Conservation (phyloP, 805 yeast genomes). For the Candida hungchunana region DNA sequence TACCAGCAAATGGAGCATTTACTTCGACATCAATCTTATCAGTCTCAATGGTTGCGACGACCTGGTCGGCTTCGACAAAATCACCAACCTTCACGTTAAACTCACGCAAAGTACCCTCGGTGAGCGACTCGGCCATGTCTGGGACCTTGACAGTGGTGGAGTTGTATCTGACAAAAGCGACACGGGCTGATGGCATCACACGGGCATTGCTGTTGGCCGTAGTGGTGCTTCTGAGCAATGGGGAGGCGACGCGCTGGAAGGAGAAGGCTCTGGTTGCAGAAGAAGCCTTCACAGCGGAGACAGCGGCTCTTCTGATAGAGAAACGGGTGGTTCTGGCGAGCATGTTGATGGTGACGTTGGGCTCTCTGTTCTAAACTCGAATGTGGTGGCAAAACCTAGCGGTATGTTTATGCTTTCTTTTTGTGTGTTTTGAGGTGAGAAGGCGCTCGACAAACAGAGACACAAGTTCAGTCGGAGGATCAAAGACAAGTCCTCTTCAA, state of each 20-base stretch:
- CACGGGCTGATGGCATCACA: slow-evolving; percentile 5
- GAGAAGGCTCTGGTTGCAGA: slow-evolving; percentile 11
- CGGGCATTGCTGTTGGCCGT: not conserved
- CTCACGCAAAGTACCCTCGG: slow-evolving; percentile 88
- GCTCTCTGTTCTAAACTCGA: no score
- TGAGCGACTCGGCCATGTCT: slow-evolving; percentile 97
- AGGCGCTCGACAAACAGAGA: no score
- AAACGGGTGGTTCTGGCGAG: slow-evolving; percentile 14
- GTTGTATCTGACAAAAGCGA: slow-evolving; percentile 27
- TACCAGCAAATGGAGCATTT: slow-evolving; percentile 90
- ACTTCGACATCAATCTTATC: slow-evolving; percentile 98
- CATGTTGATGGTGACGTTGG: slow-evolving; percentile 2
- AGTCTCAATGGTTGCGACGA: slow-evolving; percentile 94
- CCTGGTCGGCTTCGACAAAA: slow-evolving; percentile 79
- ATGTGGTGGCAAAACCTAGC: no score
- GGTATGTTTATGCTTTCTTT: no score
- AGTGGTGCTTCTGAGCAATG: slow-evolving; percentile 1
- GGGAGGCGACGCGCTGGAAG: slow-evolving; percentile 2
- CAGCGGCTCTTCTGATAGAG: slow-evolving; percentile 9
- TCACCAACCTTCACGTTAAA: slow-evolving; percentile 80
- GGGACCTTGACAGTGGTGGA: slow-evolving; percentile 79
- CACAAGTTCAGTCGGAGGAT: no score
- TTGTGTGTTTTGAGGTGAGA: no score
- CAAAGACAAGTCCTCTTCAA: no score
- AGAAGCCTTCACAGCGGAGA: slow-evolving; percentile 5